Evolutionary conservation across 345 rosid species (phyloP).

Genomic region (Gossypium stocksii): DNA sequence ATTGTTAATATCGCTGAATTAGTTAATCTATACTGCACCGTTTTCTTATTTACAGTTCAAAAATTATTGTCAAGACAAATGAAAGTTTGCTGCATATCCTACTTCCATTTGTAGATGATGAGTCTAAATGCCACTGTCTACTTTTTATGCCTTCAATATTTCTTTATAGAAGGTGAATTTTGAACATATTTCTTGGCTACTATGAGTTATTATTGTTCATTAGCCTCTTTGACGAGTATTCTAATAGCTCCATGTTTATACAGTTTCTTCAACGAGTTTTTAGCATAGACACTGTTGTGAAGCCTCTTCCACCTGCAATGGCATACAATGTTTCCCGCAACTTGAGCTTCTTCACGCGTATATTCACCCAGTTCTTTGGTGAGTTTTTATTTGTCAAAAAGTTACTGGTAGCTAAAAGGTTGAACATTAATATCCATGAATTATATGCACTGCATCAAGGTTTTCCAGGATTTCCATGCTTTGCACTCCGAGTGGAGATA

Average conservation of each 20-base stretch:
- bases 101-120: background rate
- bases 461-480: background rate
- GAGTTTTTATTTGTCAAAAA: constrained; percentile 22
- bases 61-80: background rate
- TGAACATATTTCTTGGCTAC: background rate
- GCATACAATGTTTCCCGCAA: constrained; percentile 85
- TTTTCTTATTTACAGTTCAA: background rate
- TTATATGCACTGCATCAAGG: background rate
- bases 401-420: background rate
- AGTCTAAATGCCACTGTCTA: background rate
- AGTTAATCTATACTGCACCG: background rate
- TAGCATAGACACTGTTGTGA: constrained; percentile 85
- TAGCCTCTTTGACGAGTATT: background rate
- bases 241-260: constrained; percentile 10
- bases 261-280: constrained; percentile 92
- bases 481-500: background rate
- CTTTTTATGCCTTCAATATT: background rate
- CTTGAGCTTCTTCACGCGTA: constrained; percentile 91
- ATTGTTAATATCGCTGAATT: background rate
- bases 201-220: background rate
- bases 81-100: background rate
- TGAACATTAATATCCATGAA: constrained; percentile 1
- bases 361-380: constrained; percentile 98
- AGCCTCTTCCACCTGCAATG: constrained; percentile 94
- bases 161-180: background rate